Evolutionary conservation across 2,329 filamentous ascomycete genomes (phyloP), one percentile per base, ranked within the genome.

Genomic region (Aspergillus persii): DNA sequence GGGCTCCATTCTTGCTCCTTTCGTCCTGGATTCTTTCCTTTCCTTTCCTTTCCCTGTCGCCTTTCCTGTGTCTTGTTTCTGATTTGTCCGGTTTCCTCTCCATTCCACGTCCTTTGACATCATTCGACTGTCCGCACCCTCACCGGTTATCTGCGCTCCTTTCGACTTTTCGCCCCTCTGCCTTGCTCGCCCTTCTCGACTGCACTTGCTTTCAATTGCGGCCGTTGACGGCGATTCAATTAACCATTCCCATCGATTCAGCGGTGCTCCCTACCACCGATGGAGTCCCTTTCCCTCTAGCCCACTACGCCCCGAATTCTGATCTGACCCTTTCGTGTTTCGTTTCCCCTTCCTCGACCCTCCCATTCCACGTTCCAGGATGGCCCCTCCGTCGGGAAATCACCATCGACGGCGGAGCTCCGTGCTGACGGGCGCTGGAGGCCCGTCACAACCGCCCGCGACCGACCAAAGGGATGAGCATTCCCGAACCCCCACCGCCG

Each of bases 351-450:
- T 52, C 49, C 49, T 54, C 57, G 51, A 36, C 41, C 53, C 31
- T 46, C 48, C 29, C 31, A 53, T 39, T 27, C 39, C 33, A 31
- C 33, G 48, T 53, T 55, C 51, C 60, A 74, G 48, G 51, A 76
- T 76, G 74, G 72, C 74, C 55, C 67, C 71, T 30, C 63, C 71
- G 50, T 68, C 69, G 48, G 65, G 68, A 48, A 72, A 66, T 57
- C 74, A 76, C 58, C 74, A 76, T 63, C 71, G 74, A 60, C 71
- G 74, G 62, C 73, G 74, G 56, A 76, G 74, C 64, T 76, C 74
- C 51, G 67, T 74, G 52, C 65, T 76, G 54, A 71, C 74, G 33
- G 68, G 66, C 50, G 57, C 67, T 80, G 84, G 84, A 54, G 83
- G 80, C 12, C 86, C 85, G 4, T 77, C 82, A 4, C 69, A 66